Evolutionary conservation across 495 filamentous ascomycete species (phyloP).

Genomic region (Penicillium cataractarum): DNA sequence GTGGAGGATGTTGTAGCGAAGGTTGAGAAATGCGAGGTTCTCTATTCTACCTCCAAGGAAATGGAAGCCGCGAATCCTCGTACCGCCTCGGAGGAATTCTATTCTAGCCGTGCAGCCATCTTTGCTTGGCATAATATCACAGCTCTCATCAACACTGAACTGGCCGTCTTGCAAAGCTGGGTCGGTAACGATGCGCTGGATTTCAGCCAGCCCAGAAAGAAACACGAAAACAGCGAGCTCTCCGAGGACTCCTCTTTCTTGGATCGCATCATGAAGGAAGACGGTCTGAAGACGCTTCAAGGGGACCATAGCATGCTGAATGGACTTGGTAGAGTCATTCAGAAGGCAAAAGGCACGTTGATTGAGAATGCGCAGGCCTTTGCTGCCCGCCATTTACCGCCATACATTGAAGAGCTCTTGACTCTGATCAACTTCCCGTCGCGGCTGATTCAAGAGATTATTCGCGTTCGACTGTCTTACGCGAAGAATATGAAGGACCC

Average conservation of each 20-base stretch:
- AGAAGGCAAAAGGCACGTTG: slow-evolving; percentile 89
- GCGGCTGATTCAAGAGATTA: slow-evolving; percentile 94
- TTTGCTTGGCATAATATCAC: slow-evolving; percentile 98
- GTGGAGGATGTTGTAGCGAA: slow-evolving; percentile 85
- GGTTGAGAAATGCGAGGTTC: slow-evolving; percentile 81
- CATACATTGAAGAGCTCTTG: slow-evolving; percentile 94
- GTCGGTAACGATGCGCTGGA: slow-evolving; percentile 95
- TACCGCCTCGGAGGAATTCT: slow-evolving; percentile 72
- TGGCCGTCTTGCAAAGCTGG: slow-evolving; percentile 89
- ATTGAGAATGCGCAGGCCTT: slow-evolving; percentile 87
- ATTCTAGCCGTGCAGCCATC: slow-evolving; percentile 80
- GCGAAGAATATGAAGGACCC: slow-evolving; percentile 93
- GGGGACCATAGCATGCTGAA: slow-evolving; percentile 81
- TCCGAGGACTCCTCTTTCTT: slow-evolving; percentile 90
- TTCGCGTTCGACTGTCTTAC: slow-evolving; percentile 87
- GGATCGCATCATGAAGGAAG: slow-evolving; percentile 97
- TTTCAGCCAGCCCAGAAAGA: slow-evolving; percentile 66
- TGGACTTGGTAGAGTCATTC: slow-evolving; percentile 78
- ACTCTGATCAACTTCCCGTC: slow-evolving; percentile 97
- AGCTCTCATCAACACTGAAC: slow-evolving; percentile 93
- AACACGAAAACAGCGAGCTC: slow-evolving; percentile 61
- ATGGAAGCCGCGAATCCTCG: slow-evolving; percentile 72
- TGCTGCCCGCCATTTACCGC: slow-evolving; percentile 86
- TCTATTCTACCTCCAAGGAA: slow-evolving; percentile 79
- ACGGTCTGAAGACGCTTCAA: slow-evolving; percentile 88